A percentile compares a stretch with the other conserved stretches of the same genome.
Evolutionary conservation across 2,329 filamentous ascomycete species (phyloP).

Genomic region (Passalora sequoiae): DNA sequence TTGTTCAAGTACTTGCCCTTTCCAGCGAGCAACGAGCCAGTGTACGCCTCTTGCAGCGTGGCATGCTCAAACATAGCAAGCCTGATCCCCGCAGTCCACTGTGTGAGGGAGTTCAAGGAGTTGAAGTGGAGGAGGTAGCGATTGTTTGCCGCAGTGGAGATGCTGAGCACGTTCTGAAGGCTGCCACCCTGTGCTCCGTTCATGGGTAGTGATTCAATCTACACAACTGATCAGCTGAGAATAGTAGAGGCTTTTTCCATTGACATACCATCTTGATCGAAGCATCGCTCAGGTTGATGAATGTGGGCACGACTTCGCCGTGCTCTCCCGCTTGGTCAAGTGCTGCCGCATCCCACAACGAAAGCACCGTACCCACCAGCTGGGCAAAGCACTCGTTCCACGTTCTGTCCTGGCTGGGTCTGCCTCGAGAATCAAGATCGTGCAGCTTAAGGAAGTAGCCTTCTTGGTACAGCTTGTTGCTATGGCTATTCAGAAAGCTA

Average conservation of each 20-base stretch:
- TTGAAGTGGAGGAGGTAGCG: conserved; percentile 95
- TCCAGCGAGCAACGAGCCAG: conserved; percentile 87
- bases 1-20: conserved; percentile 88
- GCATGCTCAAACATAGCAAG: conserved; percentile 92
- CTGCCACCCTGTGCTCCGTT: conserved; percentile 70
- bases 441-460: conserved; percentile 96
- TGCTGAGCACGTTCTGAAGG: conserved; percentile 88
- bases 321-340: conserved; percentile 81
- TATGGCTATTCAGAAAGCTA: conserved; percentile 86
- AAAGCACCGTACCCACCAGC: conserved; percentile 88
- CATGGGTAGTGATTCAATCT: conserved; percentile 72
- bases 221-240: conserved; percentile 9
- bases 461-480: conserved; percentile 95
- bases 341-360: conserved; percentile 90
- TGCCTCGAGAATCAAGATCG: conserved; percentile 86
- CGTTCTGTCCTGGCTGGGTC: conserved; percentile 75
- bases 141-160: conserved; percentile 93
- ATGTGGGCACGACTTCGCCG: conserved; percentile 80
- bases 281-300: conserved; percentile 94
- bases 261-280: conserved; percentile 85
- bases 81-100: conserved; percentile 93
- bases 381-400: conserved; percentile 98
- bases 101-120: conserved; percentile 82
- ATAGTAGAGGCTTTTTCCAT: neutral
- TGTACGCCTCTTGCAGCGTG: conserved; percentile 92